Base-by-base conservation (phyloP, 768 basidiomycete genomes). In the Tylopilus sp. region DNA sequence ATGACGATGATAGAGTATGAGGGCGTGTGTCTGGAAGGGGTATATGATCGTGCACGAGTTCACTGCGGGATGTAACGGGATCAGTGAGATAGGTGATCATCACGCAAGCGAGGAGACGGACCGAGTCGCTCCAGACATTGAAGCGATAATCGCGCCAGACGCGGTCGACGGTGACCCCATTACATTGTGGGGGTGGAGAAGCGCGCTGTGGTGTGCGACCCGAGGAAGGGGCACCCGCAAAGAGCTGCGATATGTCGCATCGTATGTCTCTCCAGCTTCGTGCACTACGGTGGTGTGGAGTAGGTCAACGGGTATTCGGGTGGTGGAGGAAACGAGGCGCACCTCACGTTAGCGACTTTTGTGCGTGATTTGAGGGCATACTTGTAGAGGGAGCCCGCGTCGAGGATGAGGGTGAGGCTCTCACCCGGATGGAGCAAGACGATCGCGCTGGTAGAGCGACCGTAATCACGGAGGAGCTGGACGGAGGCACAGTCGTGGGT, bases 321-420 rank as follows among this genome's bases (percentile, higher is more conserved):
- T 13, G 25, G 45, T 17, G 35, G 20, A 47, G 35, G 48, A 57
- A 18, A 50, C 22, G 50, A 36, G 50, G 20, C 83, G 61, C 68
- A 86, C 85, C 83, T 84, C 68, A 88, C 78, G 63, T 83, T 82
- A 51, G 78, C 82, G 25, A 86, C 84, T 61, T 81, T 82, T 44
- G 79, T 77, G 56, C 75, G 78, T 54, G 76, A 75, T 66, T 86
- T 86, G 52, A 88, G 70, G 31, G 81, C 83, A 65, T 88, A 86
- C 61, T 79, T 78, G 72, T 88, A 88, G 35, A 80, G 70, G 20
- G 78, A 76, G 6, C 86, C 85, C 18, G 86, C 83, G 60, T 86
- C 83, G 56, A 88, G 75, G 53, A 88, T 75, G 51, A 86, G 74
- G 28, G 82, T 82, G 49, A 88, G 71, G 39, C 76, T 78, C 62